Evolutionary conservation across 2,329 filamentous ascomycete genomes (phyloP).

Genomic region (Conoideocrella luteorostrata): DNA sequence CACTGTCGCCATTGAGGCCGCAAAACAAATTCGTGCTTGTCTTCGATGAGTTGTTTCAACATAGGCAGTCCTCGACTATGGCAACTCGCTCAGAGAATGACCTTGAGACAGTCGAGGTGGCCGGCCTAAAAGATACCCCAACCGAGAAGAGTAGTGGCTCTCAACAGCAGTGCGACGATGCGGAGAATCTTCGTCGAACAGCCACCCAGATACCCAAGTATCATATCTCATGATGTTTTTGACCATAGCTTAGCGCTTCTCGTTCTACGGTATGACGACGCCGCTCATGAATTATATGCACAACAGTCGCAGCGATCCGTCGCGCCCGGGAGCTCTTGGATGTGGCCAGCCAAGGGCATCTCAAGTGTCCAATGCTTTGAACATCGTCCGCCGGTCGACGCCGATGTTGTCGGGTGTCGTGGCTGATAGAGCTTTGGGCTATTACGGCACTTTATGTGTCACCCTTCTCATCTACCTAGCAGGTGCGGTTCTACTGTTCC

Average conservation of each 20-base stretch:
- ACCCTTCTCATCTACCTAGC: neutral
- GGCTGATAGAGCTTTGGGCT: neutral
- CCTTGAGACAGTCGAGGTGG: no score
- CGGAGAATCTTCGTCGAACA: no score
- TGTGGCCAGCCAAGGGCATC: neutral
- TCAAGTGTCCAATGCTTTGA: neutral
- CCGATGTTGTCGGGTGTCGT: neutral
- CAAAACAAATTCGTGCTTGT: no score
- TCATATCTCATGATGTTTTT: no score
- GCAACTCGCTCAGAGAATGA: no score
- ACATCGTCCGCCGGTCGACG: neutral
- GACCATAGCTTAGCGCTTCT: conserved; percentile 1
- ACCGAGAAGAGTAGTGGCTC: no score
- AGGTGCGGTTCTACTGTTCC: neutral
- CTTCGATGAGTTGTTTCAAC: no score
- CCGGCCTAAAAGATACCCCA: no score
- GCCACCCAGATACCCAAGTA: no score
- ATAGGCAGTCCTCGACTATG: no score
- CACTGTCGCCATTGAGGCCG: no score
- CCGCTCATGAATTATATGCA: neutral
- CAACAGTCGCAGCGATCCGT: neutral
- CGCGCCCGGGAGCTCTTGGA: neutral
- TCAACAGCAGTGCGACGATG: no score
- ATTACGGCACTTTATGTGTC: neutral
- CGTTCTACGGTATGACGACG: neutral